Base-by-base conservation (phyloP, 805 yeast genomes). In the Zygosaccharomyces bisporus region DNA sequence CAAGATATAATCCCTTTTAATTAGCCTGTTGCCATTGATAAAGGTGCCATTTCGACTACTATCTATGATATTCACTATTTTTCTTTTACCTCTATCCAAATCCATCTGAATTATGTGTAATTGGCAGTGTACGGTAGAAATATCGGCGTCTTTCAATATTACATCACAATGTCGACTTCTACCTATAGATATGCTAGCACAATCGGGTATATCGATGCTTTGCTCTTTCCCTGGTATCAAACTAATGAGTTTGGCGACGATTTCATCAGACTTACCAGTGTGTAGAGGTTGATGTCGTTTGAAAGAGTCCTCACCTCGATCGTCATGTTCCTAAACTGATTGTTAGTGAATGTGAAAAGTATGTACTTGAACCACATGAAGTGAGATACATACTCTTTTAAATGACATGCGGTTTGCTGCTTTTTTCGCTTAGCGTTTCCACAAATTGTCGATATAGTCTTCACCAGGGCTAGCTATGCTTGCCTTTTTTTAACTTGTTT, bases 71-170 rank as follows among this genome's bases (percentile, higher is more conserved):
- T 75, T 70, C 12, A 77, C 48, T 55, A 71, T 50, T 45, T 66
- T 48, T 58, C 76, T 49, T 50, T 47, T 45, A 13, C 44, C 50
- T 14, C 67, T 69, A 29, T 64, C 66, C 2, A 66, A 55, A 17
- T 64, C 60, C 51, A 69, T 59, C 43, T 67, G 56, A 41, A 77
- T 66, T 4, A 75, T 61, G 2, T 73, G 61, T 7, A 83, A 59
- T 43, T 73, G 73, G 53, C 86, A 80, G 57, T 84, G 91, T 23
- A 69, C 67, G 0, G 86, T 78, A 0, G 89, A 83, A 6, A 83
- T 79, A 53, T 83, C 89, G 0, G 68, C 63, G 7, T 79, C 81
- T n/a, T 54, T 46, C 3, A 84, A 61, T 3, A 68, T 64, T 10
- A 81, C 60, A 50, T 81, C 86, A 59, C 86, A 80, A 8, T 75